Evolutionary conservation across 176 grass and related monocot species (phyloP).

Genomic region (Cenchrus americanus): DNA sequence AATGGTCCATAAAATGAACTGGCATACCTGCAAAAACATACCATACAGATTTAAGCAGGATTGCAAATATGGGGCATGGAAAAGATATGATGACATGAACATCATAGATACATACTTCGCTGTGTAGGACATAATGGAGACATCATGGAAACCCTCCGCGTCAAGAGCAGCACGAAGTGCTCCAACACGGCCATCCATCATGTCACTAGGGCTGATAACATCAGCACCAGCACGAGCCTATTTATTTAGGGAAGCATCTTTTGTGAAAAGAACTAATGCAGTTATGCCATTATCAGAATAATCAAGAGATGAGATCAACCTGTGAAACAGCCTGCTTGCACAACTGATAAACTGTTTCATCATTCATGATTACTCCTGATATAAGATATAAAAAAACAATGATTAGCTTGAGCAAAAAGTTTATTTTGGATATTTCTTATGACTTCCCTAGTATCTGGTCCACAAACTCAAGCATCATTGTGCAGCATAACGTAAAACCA

Average conservation of each 20-base stretch:
- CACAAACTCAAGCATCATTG: neutral
- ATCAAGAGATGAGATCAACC: slow-evolving; percentile 47
- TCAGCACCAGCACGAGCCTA: slow-evolving; percentile 94
- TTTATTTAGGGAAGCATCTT: slow-evolving; percentile 21
- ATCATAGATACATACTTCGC: slow-evolving; percentile 68
- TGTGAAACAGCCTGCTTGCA: slow-evolving; percentile 99
- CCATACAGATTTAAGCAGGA: neutral
- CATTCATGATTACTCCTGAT: slow-evolving; percentile 93
- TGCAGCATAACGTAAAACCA: neutral
- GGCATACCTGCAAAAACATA: slow-evolving; percentile 73
- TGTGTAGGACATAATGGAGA: slow-evolving; percentile 98
- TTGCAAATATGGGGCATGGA: neutral
- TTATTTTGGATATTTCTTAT: neutral
- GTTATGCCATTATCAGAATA: slow-evolving; percentile 13
- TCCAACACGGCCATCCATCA: slow-evolving; percentile 96
- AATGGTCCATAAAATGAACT: slow-evolving; percentile 99
- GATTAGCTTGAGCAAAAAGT: slow-evolving; percentile 11
- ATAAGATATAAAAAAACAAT: slow-evolving; percentile 18
- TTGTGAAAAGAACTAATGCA: slow-evolving; percentile 16
- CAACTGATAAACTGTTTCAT: slow-evolving; percentile 96
- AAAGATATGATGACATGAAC: neutral
- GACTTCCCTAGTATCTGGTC: neutral
- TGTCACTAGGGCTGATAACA: slow-evolving; percentile 97
- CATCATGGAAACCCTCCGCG: slow-evolving; percentile 91
- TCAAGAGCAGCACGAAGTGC: slow-evolving; percentile 92